phyloP scores from a whole-genome alignment of 306 rosid genomes.

The Casuarina glauca region DNA sequence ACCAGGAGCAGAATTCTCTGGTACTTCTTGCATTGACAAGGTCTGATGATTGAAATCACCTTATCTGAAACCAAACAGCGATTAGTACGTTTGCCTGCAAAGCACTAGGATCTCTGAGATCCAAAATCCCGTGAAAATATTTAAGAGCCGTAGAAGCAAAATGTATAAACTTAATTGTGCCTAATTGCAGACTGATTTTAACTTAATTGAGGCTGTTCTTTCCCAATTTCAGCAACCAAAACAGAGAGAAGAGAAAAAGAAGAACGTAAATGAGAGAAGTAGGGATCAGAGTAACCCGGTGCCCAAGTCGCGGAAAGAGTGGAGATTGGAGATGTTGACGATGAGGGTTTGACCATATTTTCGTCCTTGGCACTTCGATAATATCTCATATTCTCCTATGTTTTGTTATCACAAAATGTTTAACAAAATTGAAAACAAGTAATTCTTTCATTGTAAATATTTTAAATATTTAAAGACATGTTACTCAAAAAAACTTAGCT shows the following conservation, averaged over 20 bases:
- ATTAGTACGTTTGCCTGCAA: not conserved
- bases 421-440: too few species aligned
- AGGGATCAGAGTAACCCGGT: slow-evolving; percentile 45
- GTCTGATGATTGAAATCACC: slow-evolving; percentile 58
- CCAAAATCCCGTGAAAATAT: not conserved
- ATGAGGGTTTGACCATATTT: slow-evolving; percentile 40
- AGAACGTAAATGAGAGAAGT: not conserved
- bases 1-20: slow-evolving; percentile 98
- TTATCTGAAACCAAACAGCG: not conserved
- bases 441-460: too few species aligned
- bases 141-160: not conserved
- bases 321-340: slow-evolving; percentile 91
- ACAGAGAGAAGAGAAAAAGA: not conserved
- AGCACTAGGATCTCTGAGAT: not conserved
- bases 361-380: too few species aligned
- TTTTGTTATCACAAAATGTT: too few species aligned
- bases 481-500: too few species aligned
- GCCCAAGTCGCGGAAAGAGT: slow-evolving; percentile 76
- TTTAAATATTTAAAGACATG: too few species aligned
- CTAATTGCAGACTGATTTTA: not conserved
- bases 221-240: not conserved
- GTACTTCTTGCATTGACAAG: slow-evolving; percentile 94
- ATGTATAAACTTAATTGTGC: not conserved
- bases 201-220: not conserved
- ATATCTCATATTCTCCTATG: too few species aligned